Conservation (phyloP, 2,329 filamentous ascomycete genomes). For the Ascochyta rabiei region DNA sequence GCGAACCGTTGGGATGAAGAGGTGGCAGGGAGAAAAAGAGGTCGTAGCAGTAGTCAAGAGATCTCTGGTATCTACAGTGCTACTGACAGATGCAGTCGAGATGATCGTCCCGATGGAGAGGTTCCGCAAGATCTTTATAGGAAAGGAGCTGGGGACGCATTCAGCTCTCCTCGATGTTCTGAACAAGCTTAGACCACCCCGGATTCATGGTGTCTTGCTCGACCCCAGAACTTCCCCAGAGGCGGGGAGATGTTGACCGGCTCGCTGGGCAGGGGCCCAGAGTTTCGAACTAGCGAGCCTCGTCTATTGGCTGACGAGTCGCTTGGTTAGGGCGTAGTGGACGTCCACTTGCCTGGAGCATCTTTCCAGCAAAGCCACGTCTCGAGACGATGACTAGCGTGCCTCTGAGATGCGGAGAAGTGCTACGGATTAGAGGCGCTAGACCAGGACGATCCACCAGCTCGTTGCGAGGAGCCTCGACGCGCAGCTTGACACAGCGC, state of each 20-base stretch:
- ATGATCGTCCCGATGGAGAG: constrained; percentile 5
- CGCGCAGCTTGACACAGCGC: constrained; percentile 2
- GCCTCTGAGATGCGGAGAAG: constrained; percentile 10
- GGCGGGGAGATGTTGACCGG: constrained; percentile 16
- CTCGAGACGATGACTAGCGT: constrained; percentile 25
- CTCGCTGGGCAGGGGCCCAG: constrained; percentile 9
- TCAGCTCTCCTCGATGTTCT: constrained; percentile 19
- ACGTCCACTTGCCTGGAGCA: background rate
- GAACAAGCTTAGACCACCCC: constrained; percentile 29
- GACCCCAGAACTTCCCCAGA: constrained; percentile 28
- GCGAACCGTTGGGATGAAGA: background rate
- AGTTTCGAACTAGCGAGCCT: constrained; percentile 12
- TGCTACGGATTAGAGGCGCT: constrained; percentile 3
- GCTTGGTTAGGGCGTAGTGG: background rate
- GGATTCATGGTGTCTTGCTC: constrained; percentile 29
- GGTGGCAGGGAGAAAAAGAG: background rate
- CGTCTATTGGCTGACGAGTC: constrained; percentile 20
- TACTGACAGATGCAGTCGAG: constrained; percentile 6
- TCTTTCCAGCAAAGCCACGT: constrained; percentile 5
- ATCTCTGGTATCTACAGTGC: background rate
- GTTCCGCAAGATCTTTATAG: constrained; percentile 33
- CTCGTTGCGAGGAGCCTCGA: constrained; percentile 16
- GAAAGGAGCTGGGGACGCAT: constrained; percentile 9
- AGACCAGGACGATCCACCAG: constrained; percentile 1
- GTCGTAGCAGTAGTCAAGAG: background rate